A percentile compares a stretch with the other conserved stretches of the same genome.
These are phyloP conservation scores for Ephemerocybe angulata DNA, from an alignment of 768 basidiomycete species.

Conservation along the genomic window DNA sequence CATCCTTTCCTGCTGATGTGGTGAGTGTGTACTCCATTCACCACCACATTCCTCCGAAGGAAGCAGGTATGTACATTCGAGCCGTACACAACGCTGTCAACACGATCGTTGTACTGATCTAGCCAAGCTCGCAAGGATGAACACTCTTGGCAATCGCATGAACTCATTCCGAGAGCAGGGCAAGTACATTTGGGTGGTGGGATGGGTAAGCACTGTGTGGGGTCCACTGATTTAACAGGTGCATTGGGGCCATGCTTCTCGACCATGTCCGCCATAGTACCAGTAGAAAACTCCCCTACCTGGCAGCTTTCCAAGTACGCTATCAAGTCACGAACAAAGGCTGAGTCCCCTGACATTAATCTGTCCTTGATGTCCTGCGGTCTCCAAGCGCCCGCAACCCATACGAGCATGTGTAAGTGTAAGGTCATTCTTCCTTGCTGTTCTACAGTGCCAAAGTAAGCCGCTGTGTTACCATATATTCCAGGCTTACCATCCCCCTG, in stretches of 20 bases:
- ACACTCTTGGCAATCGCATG: background rate
- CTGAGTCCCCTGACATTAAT: background rate
- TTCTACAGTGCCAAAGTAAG: conserved; percentile 38
- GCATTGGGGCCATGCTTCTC: background rate
- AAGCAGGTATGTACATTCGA: background rate
- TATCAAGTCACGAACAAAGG: background rate
- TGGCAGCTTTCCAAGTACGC: conserved; percentile 20
- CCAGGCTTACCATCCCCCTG: conserved; percentile 13
- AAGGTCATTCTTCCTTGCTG: conserved; percentile 34
- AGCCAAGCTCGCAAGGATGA: background rate
- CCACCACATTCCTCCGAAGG: background rate
- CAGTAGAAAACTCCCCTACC: conserved; percentile 28
- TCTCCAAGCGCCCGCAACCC: conserved; percentile 18
- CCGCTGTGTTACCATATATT: conserved; percentile 25
- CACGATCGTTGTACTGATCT: conserved; percentile 1
- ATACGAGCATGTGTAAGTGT: conserved; percentile 34
- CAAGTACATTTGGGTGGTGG: background rate
- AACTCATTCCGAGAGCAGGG: background rate
- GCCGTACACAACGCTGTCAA: background rate
- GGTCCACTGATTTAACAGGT: background rate
- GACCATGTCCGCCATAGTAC: conserved; percentile 12
- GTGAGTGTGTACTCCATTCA: conserved; percentile 20
- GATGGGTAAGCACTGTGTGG: background rate
- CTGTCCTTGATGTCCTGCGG: background rate
- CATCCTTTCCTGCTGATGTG: conserved; percentile 1